Evolutionary conservation across 441 rosid species (phyloP).

Genomic region (Arabidopsis hybrid): DNA sequence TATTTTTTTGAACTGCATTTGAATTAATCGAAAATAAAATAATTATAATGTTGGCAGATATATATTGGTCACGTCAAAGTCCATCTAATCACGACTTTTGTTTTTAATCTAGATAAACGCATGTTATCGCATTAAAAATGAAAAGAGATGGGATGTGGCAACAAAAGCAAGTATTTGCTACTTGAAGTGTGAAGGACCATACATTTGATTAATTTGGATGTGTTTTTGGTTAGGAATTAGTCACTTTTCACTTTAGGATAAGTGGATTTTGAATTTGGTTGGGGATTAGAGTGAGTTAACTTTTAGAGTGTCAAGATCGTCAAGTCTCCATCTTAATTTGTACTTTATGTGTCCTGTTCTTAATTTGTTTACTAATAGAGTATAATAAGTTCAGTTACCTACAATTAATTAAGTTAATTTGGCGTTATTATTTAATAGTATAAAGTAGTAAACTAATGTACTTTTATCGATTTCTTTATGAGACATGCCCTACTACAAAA

Average conservation of each 20-base stretch:
- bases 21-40: no score
- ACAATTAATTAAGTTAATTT: conserved; percentile 10
- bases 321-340: conserved; percentile 33
- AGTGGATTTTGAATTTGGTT: conserved; percentile 29
- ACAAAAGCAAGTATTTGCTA: conserved; percentile 29
- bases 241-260: conserved; percentile 33
- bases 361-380: conserved; percentile 24
- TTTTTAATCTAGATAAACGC: background rate
- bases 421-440: background rate
- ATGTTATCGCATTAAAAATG: background rate
- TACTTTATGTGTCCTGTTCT: conserved; percentile 33
- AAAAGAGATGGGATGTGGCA: conserved; percentile 21
- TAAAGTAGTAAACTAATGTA: conserved; percentile 10
- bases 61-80: conserved; percentile 6
- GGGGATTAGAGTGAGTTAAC: conserved; percentile 13
- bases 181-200: conserved; percentile 9
- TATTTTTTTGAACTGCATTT: no score
- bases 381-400: conserved; percentile 14
- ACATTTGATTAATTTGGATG: conserved; percentile 22
- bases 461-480: background rate
- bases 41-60: no score
- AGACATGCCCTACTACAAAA: conserved; percentile 8
- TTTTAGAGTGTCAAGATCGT: conserved; percentile 34
- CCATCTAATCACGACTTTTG: conserved; percentile 19
- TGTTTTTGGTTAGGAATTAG: conserved; percentile 23